Evolutionary conservation across 208 protist species (phyloP).

Genomic region (Trypanosoma cruzi): DNA sequence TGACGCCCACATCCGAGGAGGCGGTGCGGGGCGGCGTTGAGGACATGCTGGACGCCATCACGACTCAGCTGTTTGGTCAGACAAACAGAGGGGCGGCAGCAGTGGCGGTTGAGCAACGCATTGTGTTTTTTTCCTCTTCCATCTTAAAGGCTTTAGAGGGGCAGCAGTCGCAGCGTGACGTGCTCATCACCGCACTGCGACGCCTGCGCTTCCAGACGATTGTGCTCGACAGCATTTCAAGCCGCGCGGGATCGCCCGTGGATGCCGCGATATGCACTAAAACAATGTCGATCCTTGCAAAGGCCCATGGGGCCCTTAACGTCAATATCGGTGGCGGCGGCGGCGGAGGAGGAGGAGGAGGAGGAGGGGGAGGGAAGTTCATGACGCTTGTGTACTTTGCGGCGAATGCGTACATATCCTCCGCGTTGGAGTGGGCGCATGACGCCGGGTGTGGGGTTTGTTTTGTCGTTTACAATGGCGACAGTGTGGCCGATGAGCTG

Average conservation of each 20-base stretch:
- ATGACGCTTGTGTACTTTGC: conserved; percentile 40
- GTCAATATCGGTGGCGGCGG: no score
- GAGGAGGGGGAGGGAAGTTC: neutral
- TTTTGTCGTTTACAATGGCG: conserved; percentile 61
- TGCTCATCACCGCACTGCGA: conserved; percentile 57
- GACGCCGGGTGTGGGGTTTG: conserved; percentile 43
- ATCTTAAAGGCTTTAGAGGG: conserved; percentile 45
- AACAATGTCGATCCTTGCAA: conserved; percentile 43
- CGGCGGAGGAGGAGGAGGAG: neutral
- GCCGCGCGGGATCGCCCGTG: conserved; percentile 59
- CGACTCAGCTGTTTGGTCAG: conserved; percentile 41
- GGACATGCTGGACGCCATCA: conserved; percentile 40
- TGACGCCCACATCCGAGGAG: conserved; percentile 50
- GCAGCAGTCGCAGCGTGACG: conserved; percentile 31
- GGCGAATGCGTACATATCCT: conserved; percentile 59
- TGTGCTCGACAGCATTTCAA: conserved; percentile 58
- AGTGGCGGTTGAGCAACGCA: conserved; percentile 39
- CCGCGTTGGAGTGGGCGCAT: conserved; percentile 55
- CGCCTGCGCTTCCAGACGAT: conserved; percentile 67
- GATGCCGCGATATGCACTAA: conserved; percentile 80
- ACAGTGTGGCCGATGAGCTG: conserved; percentile 70
- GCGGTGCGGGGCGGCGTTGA: conserved; percentile 46
- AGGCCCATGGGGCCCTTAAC: conserved; percentile 26
- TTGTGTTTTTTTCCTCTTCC: conserved; percentile 72
- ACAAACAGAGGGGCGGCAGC: no score